These are phyloP conservation scores for Suhomyces vadensis DNA, from an alignment of 805 yeast genomes.

Conservation along the genomic window DNA sequence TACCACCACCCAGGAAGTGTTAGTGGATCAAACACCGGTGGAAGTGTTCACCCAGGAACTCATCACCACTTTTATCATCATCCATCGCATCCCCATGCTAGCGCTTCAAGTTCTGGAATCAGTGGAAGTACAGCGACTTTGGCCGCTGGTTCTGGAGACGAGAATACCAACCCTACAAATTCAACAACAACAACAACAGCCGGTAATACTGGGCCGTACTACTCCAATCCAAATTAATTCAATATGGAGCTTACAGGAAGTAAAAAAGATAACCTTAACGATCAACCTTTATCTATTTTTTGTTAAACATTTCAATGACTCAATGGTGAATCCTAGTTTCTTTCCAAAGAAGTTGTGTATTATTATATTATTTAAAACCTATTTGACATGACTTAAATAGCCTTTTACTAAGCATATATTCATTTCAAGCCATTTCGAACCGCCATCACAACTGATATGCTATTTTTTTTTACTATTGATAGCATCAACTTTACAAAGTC, in stretches of 20 bases:
- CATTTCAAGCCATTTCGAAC: neutral
- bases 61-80: neutral
- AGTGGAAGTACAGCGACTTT: neutral
- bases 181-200: conserved; percentile 1
- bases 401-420: neutral
- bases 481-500: no score
- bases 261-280: no score
- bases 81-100: conserved; percentile 3
- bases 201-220: conserved; percentile 1
- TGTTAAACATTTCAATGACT: neutral
- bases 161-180: neutral
- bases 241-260: neutral
- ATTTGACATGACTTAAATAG: neutral
- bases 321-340: neutral
- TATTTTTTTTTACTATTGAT: neutral
- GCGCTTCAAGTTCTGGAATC: neutral
- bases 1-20: conserved; percentile 2
- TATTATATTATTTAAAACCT: neutral
- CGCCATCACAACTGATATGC: neutral
- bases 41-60: neutral
- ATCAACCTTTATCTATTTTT: no score
- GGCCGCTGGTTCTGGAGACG: conserved; percentile 1
- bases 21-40: neutral
- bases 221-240: neutral
- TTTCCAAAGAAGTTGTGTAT: neutral